Evolutionary conservation across 2,329 filamentous ascomycete genomes (phyloP).

Genomic region (Zalaria obscura): DNA sequence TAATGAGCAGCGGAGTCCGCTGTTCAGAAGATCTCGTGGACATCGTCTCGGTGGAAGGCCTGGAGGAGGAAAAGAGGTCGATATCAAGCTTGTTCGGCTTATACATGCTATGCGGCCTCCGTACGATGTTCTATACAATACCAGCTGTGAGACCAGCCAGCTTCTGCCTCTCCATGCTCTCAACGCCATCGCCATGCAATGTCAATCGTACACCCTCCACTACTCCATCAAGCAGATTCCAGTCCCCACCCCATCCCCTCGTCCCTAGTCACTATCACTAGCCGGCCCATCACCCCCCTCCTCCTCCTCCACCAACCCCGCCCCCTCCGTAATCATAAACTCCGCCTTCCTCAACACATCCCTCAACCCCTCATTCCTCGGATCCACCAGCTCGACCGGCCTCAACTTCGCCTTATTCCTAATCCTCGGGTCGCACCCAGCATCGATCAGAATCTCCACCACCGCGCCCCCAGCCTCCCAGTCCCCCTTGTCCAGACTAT

Average conservation of each 20-base stretch:
- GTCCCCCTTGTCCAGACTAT: conserved; percentile 49
- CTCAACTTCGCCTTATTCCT: conserved; percentile 62
- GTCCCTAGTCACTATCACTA: conserved; percentile 30
- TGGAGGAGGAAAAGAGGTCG: too few species aligned
- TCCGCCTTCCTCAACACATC: conserved; percentile 56
- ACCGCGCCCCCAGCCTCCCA: conserved; percentile 51
- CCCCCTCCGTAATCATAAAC: conserved; percentile 39
- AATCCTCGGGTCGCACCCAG: conserved; percentile 50
- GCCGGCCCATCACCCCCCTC: conserved; percentile 24
- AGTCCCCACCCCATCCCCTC: neutral
- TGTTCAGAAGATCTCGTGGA: too few species aligned
- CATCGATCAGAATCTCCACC: conserved; percentile 70
- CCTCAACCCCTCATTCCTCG: conserved; percentile 47
- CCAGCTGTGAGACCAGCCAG: too few species aligned
- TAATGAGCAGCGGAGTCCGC: too few species aligned
- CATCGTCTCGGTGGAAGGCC: too few species aligned
- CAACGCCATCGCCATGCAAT: conserved; percentile 5
- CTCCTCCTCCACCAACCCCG: conserved; percentile 34
- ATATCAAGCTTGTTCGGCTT: too few species aligned
- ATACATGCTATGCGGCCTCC: too few species aligned
- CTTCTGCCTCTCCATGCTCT: neutral
- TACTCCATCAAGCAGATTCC: neutral
- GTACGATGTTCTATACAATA: too few species aligned
- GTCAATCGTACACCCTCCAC: too few species aligned
- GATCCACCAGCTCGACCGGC: conserved; percentile 59